phyloP scores from a whole-genome alignment of 805 yeast species.

The Maudiozyma serrabonitensis region DNA sequence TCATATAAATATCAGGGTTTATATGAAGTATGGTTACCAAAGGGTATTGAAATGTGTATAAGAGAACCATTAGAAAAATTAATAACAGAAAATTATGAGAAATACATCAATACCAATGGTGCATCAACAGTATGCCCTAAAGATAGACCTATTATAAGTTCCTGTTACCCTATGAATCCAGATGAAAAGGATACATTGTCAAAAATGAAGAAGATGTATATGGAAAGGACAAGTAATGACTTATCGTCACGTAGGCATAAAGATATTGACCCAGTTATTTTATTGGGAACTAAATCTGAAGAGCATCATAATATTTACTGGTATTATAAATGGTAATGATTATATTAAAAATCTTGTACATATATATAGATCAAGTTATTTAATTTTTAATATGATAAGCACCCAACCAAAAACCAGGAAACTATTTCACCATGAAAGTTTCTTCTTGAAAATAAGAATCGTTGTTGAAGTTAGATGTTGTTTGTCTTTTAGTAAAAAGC shows the following conservation, averaged over 20 bases:
- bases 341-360: too few relatives aligned
- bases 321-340: conserved; percentile 22
- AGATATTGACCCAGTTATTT: conserved; percentile 12
- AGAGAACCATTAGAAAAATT: conserved; percentile 39
- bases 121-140: conserved; percentile 15
- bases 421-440: too few relatives aligned
- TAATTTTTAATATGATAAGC: too few relatives aligned
- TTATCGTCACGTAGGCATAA: conserved; percentile 13
- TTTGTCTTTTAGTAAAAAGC: too few relatives aligned
- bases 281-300: conserved; percentile 10
- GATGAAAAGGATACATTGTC: conserved; percentile 15
- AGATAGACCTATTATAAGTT: conserved; percentile 19
- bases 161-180: conserved; percentile 20
- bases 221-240: conserved; percentile 19
- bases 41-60: conserved; percentile 43
- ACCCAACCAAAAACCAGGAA: too few relatives aligned
- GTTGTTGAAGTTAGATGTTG: too few relatives aligned
- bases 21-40: conserved; percentile 46
- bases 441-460: too few relatives aligned
- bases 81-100: conserved; percentile 21
- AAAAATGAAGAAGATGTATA: conserved; percentile 21
- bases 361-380: too few relatives aligned
- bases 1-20: conserved; percentile 26
- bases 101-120: conserved; percentile 31
- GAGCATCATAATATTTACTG: conserved; percentile 23